These are phyloP conservation scores for Mycena leptocephala DNA, from an alignment of 768 basidiomycete species.

Conservation along the genomic window DNA sequence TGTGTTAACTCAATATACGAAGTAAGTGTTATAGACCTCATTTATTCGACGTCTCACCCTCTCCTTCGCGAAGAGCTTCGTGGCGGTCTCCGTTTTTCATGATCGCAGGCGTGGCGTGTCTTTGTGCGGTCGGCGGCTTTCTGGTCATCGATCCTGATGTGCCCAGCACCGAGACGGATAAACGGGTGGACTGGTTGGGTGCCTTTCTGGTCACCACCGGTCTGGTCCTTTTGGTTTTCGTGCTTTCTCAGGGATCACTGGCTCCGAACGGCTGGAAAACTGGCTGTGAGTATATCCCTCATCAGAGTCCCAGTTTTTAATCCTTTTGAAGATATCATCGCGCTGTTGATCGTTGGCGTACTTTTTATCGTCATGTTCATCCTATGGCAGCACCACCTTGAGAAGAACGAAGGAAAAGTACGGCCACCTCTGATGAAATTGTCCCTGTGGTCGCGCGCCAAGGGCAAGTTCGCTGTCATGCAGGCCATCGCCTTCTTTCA, in stretches of 20 bases:
- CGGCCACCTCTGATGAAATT: constrained; percentile 80
- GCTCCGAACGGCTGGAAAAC: constrained; percentile 75
- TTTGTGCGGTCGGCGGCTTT: constrained; percentile 59
- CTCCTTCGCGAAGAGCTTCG: constrained; percentile 40
- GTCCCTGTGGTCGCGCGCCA: constrained; percentile 74
- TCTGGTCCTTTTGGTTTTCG: constrained; percentile 78
- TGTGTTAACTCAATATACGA: constrained; percentile 62
- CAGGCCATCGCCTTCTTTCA: constrained; percentile 76
- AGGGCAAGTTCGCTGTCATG: constrained; percentile 75
- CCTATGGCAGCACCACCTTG: constrained; percentile 75
- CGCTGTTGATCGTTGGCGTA: constrained; percentile 72
- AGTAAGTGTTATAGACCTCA: constrained; percentile 25
- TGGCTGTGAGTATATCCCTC: constrained; percentile 33
- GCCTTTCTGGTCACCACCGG: constrained; percentile 74
- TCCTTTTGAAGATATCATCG: constrained; percentile 71
- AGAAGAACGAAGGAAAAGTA: constrained; percentile 43
- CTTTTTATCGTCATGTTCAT: constrained; percentile 70
- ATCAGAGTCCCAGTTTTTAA: background rate
- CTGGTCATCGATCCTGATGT: constrained; percentile 67
- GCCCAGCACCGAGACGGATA: constrained; percentile 46
- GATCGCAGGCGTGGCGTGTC: constrained; percentile 60
- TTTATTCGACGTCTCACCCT: background rate
- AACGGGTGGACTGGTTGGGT: constrained; percentile 83
- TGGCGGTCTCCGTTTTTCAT: constrained; percentile 71
- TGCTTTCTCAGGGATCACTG: constrained; percentile 73